Percentiles rank a stretch among this genome's conserved stretches.
These are phyloP conservation scores for Talaromyces nanjingensis DNA, from an alignment of 495 filamentous ascomycete genomes.

Conservation along the genomic window DNA sequence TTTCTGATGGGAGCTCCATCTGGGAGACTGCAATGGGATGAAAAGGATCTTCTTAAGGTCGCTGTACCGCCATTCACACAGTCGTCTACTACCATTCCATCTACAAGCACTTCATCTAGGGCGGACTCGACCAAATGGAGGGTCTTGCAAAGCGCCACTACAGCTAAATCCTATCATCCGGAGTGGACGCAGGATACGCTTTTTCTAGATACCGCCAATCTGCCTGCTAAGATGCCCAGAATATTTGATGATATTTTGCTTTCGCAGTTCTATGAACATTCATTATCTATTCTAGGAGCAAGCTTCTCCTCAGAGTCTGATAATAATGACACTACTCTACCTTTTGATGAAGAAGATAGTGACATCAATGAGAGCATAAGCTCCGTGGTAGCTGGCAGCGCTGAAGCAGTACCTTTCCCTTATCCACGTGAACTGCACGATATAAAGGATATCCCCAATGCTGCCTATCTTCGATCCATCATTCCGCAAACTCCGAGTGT, in stretches of 20 bases:
- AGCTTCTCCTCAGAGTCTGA: constrained; percentile 21
- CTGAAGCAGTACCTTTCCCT: constrained; percentile 11
- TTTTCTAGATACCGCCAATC: constrained; percentile 45
- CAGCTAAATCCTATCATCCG: constrained; percentile 2
- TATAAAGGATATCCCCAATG: constrained; percentile 64
- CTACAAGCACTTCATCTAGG: background rate
- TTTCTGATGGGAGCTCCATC: constrained; percentile 61
- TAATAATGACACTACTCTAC: constrained; percentile 5
- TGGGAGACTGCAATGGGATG: constrained; percentile 47
- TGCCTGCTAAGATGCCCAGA: constrained; percentile 10
- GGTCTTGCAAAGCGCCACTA: constrained; percentile 16
- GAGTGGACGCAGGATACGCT: constrained; percentile 21
- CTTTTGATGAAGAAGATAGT: constrained; percentile 22
- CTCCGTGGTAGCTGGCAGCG: constrained; percentile 14
- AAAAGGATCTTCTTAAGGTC: constrained; percentile 39
- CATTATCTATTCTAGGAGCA: constrained; percentile 55
- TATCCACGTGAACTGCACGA: constrained; percentile 42
- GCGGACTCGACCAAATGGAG: constrained; percentile 30
- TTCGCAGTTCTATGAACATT: constrained; percentile 67
- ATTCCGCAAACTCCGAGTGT: constrained; percentile 72
- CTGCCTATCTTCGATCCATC: constrained; percentile 59
- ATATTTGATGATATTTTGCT: constrained; percentile 32
- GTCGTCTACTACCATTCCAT: background rate
- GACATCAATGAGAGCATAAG: constrained; percentile 17
- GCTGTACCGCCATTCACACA: constrained; percentile 42